Base-by-base conservation (phyloP, 1,139 yeast genomes). In the Geotrichum australiense region DNA sequence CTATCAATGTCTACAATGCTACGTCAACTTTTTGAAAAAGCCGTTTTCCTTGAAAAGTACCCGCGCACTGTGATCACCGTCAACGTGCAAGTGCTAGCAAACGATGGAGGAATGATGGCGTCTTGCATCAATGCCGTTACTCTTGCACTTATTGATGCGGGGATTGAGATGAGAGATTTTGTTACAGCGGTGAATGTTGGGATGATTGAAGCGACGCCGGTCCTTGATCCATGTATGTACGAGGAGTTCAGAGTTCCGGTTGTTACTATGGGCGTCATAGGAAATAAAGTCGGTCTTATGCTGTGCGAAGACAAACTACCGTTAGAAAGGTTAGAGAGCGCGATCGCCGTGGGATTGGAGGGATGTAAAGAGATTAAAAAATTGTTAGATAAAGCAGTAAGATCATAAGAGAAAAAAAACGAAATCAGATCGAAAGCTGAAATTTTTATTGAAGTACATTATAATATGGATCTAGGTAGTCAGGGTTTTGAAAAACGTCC, bases 161-260 rank as follows among this genome's bases (percentile, higher is more conserved):
- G 98, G 35, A 80, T 91, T 34, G 84, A 96, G 14, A 81, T 91
- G 85, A 82, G 82, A 56, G 97, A 91, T 59, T 89, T 85, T 57
- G 82, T 91, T 11, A 74, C 87, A 40, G 79, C 94, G 3, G 73
- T 86, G 26, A 73, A 81, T 26, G 84, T 89, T 5, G 97, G 96
- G 0, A 64, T 85, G 29, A 80, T 78, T 56, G 91, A 82, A 52
- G 73, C 77, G 11, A 65, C 64, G 7, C 87, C 95, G 11, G 65
- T 91, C 47, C 66, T 91, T 15, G 98, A 91, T 59, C 73, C 91
- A 44, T 86, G 84, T 58, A 70, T 79, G 8, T 61, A 84, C 48
- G 98, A 93, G 60, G 96, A 87, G 57, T 70, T 68, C 42, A 96
- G 87, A 49, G 74, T 89, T 68, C 77, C 95, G 47, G 74, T 74